A percentile compares a stretch with the other conserved stretches of the same genome.
phyloP scores from a whole-genome alignment of 2,329 filamentous ascomycete species.

The Aspergillus sojae region DNA sequence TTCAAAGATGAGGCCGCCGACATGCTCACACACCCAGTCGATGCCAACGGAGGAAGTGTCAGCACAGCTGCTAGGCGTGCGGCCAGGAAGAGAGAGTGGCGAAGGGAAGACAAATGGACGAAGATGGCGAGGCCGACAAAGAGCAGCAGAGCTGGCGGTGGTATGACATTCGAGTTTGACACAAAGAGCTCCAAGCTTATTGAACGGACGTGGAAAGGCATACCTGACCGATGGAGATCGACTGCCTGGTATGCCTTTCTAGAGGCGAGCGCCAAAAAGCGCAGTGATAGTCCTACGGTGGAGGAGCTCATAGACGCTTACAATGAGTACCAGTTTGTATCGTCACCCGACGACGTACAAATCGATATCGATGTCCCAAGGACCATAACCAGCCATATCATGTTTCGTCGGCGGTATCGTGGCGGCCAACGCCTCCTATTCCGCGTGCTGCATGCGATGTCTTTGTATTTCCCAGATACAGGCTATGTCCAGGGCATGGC shows the following conservation, averaged over 20 bases:
- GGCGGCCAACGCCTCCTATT: conserved; percentile 92
- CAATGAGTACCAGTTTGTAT: conserved; percentile 69
- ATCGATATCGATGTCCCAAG: conserved; percentile 96
- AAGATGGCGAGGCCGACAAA: conserved; percentile 62
- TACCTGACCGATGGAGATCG: conserved; percentile 91
- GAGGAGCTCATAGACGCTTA: conserved; percentile 73
- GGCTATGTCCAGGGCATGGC: conserved; percentile 99
- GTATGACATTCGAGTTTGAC: conserved; percentile 78
- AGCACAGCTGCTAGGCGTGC: conserved; percentile 51
- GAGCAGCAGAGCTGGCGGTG: conserved; percentile 54
- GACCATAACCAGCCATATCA: conserved; percentile 93
- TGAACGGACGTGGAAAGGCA: conserved; percentile 94
- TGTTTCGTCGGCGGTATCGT: conserved; percentile 90
- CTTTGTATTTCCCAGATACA: conserved; percentile 84
- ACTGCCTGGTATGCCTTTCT: conserved; percentile 96
- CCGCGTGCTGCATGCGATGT: conserved; percentile 86
- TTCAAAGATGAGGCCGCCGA: conserved; percentile 63
- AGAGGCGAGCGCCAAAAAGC: conserved; percentile 70
- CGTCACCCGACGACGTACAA: conserved; percentile 88
- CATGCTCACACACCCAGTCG: conserved; percentile 64
- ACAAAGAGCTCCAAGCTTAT: conserved; percentile 79
- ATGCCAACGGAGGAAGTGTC: conserved; percentile 51
- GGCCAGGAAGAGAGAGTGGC: conserved; percentile 61
- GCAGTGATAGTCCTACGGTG: conserved; percentile 65
- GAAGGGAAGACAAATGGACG: conserved; percentile 67